These are phyloP conservation scores for Hypoxylon sp. DNA, from an alignment of 2,329 filamentous ascomycete genomes.

Conservation along the genomic window DNA sequence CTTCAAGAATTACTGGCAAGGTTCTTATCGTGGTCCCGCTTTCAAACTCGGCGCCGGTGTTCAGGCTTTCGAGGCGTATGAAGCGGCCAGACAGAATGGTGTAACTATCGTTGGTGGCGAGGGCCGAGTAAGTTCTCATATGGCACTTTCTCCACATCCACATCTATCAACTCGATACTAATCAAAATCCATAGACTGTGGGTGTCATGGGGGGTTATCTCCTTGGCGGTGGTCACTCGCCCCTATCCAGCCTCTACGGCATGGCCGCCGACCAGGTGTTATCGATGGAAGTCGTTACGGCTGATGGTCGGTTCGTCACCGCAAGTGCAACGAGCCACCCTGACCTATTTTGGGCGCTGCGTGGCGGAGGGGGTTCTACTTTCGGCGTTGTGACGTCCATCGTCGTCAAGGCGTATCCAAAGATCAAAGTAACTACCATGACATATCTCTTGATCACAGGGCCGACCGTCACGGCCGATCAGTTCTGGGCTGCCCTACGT, in stretches of 20 bases:
- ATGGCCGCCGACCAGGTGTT: conserved; percentile 64
- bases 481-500: conserved; percentile 51
- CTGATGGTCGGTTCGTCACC: conserved; percentile 57
- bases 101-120: conserved; percentile 66
- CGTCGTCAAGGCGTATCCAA: conserved; percentile 53
- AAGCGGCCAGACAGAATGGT: conserved; percentile 59
- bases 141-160: not conserved
- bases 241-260: conserved; percentile 60
- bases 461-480: conserved; percentile 36
- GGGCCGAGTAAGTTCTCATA: conserved; percentile 51
- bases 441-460: conserved; percentile 47
- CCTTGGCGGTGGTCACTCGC: conserved; percentile 65
- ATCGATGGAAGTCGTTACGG: conserved; percentile 60
- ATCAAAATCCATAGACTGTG: conserved; percentile 53
- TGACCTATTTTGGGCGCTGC: conserved; percentile 63
- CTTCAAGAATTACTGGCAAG: conserved; percentile 50
- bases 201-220: conserved; percentile 61
- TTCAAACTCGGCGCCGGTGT: conserved; percentile 68
- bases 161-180: conserved; percentile 8
- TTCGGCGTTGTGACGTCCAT: conserved; percentile 58
- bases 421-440: conserved; percentile 52
- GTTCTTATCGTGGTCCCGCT: conserved; percentile 58
- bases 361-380: conserved; percentile 58
- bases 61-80: conserved; percentile 65
- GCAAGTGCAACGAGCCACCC: conserved; percentile 55